phyloP scores from a whole-genome alignment of 305 asterid genomes.

The Petunia hybrid region DNA sequence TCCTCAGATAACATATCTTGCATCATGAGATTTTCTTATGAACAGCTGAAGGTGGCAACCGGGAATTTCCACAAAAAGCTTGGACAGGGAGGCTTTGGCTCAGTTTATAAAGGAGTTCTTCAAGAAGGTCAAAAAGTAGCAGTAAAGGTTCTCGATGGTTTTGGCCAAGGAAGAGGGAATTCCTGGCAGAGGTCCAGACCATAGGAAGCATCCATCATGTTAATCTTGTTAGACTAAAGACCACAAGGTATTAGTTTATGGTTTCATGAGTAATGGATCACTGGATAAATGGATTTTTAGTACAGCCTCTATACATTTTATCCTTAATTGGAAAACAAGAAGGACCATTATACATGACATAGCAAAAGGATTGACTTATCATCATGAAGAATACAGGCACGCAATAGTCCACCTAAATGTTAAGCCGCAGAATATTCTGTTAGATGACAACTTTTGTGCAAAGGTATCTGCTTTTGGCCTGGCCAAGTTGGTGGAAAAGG shows the following conservation, averaged over 20 bases:
- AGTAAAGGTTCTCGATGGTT: slow-evolving; percentile 29
- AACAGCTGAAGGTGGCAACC: slow-evolving; percentile 21
- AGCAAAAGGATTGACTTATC: slow-evolving; percentile 40
- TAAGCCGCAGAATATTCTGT: slow-evolving; percentile 35
- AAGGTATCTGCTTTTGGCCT: slow-evolving; percentile 42
- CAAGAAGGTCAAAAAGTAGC: slow-evolving; percentile 27
- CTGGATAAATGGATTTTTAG: slow-evolving; percentile 36
- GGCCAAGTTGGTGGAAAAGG: slow-evolving; percentile 36
- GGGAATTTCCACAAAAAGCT: slow-evolving; percentile 24
- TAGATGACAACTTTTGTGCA: slow-evolving; percentile 34
- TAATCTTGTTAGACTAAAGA: slow-evolving; percentile 32
- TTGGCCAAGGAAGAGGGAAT: slow-evolving; percentile 16
- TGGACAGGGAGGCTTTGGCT: slow-evolving; percentile 32
- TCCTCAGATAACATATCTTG: slow-evolving; percentile 16
- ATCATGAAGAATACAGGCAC: slow-evolving; percentile 36
- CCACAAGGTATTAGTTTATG: slow-evolving; percentile 29
- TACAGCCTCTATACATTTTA: neutral
- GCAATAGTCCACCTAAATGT: slow-evolving; percentile 37
- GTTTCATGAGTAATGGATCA: slow-evolving; percentile 40
- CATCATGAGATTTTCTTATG: slow-evolving; percentile 7
- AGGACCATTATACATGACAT: slow-evolving; percentile 30
- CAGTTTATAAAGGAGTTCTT: slow-evolving; percentile 29
- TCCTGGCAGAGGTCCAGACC: slow-evolving; percentile 29
- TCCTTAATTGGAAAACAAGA: slow-evolving; percentile 33
- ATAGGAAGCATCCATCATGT: slow-evolving; percentile 36